Conservation (phyloP, 768 basidiomycete genomes). For the Tylopilus cervinicoccineus region DNA sequence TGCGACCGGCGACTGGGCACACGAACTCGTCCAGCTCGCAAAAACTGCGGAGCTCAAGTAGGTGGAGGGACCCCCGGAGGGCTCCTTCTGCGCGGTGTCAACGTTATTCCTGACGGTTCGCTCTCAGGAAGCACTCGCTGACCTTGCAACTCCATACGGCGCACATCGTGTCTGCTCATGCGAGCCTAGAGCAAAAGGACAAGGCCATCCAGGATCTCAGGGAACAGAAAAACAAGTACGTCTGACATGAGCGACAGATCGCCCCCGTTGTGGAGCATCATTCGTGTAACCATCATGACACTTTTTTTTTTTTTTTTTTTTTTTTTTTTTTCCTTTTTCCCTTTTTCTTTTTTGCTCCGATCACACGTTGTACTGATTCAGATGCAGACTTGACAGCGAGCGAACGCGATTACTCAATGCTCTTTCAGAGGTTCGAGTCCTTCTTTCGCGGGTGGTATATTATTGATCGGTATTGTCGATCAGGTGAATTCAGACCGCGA, state of each 20-base stretch:
- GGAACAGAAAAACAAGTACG: conserved; percentile 83
- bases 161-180: conserved; percentile 81
- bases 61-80: conserved; percentile 27
- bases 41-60: conserved; percentile 89
- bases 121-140: conserved; percentile 70
- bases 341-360: too few species aligned
- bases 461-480: conserved; percentile 13
- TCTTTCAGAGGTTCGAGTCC: conserved; percentile 58
- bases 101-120: too few species aligned
- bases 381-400: conserved; percentile 68
- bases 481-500: conserved; percentile 82
- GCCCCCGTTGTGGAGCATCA: not conserved
- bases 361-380: conserved; percentile 14
- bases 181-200: conserved; percentile 71
- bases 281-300: not conserved
- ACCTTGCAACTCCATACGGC: conserved; percentile 84
- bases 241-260: conserved; percentile 10
- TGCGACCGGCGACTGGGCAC: conserved; percentile 84
- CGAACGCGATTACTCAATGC: conserved; percentile 62
- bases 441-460: conserved; percentile 1
- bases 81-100: conserved; percentile 2
- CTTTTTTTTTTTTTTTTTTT: too few species aligned
- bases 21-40: conserved; percentile 79
- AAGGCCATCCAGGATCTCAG: conserved; percentile 76
- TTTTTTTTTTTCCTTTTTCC: too few species aligned